Evolutionary conservation across 352 stramenopile species (phyloP).

Genomic region (Phytopythium aichiense): DNA sequence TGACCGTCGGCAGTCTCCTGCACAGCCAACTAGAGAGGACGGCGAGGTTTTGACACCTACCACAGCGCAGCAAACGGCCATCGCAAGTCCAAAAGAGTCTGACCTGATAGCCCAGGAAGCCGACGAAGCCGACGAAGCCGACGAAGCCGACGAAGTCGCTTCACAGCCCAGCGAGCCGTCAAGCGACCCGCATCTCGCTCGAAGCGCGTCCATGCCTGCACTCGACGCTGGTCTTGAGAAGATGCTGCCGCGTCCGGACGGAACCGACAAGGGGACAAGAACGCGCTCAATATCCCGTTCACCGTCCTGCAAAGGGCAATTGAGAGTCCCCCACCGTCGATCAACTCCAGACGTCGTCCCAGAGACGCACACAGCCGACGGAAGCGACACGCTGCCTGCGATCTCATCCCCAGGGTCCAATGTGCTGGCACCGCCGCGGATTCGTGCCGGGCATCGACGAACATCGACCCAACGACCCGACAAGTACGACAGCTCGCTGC

Average conservation of each 20-base stretch:
- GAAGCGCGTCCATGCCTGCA: conserved; percentile 3
- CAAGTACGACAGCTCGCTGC: conserved; percentile 22
- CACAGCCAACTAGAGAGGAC: background rate
- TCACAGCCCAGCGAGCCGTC: background rate
- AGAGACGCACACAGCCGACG: too few relatives aligned
- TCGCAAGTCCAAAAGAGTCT: background rate
- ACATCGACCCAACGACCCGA: conserved; percentile 13
- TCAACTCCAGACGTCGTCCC: background rate
- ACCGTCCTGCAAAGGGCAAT: background rate
- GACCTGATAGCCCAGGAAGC: background rate
- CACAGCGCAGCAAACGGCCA: background rate
- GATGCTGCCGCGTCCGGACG: background rate
- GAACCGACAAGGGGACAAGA: background rate
- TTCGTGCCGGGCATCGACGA: background rate
- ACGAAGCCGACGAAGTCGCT: background rate
- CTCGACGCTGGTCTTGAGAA: background rate
- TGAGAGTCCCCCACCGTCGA: background rate
- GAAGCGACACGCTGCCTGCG: background rate
- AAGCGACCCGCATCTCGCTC: background rate
- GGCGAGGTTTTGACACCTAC: background rate
- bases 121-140: background rate
- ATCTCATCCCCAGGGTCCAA: background rate
- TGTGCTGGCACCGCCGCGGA: background rate
- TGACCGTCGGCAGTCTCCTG: background rate
- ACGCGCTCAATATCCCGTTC: background rate